Conservation (phyloP, 1,284 basidiomycete genomes). For the Tilletia caries region DNA sequence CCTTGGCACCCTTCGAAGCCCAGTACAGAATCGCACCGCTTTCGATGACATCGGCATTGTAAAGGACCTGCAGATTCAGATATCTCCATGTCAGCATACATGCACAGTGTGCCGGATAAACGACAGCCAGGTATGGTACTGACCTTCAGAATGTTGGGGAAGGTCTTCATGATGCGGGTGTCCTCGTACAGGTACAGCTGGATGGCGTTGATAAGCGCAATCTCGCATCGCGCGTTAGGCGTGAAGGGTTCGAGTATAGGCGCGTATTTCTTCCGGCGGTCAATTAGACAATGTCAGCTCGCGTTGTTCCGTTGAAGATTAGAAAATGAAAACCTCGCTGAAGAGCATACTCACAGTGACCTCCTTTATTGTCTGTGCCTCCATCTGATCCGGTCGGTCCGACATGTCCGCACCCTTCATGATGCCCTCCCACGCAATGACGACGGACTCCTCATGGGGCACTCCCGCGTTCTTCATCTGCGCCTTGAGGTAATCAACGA, state of each 20-base stretch:
- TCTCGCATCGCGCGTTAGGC: slow-evolving; percentile 78
- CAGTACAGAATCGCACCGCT: slow-evolving; percentile 96
- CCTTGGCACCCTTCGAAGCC: slow-evolving; percentile 92
- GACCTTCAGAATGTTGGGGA: slow-evolving; percentile 82
- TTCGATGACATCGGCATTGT: slow-evolving; percentile 89
- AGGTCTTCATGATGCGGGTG: slow-evolving; percentile 85
- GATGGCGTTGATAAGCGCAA: slow-evolving; percentile 62
- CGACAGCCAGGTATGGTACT: slow-evolving; percentile 50
- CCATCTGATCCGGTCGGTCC: slow-evolving; percentile 82
- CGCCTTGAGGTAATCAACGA: slow-evolving; percentile 27
- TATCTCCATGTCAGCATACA: background rate
- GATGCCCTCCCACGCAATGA: slow-evolving; percentile 85
- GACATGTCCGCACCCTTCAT: slow-evolving; percentile 82
- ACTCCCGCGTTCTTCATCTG: slow-evolving; percentile 18
- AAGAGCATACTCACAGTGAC: slow-evolving; percentile 54
- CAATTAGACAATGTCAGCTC: no score
- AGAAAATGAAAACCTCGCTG: slow-evolving; percentile 56
- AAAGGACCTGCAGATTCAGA: slow-evolving; percentile 58
- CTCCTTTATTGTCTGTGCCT: slow-evolving; percentile 76
- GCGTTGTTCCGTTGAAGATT: background rate
- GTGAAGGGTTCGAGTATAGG: slow-evolving; percentile 84
- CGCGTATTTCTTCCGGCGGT: slow-evolving; percentile 71
- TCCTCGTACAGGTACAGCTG: slow-evolving; percentile 87
- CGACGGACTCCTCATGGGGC: slow-evolving; percentile 65
- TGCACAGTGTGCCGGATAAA: no score